Evolutionary conservation across 140 eudicot species (phyloP).

Genomic region (Oenanthe javanica): DNA sequence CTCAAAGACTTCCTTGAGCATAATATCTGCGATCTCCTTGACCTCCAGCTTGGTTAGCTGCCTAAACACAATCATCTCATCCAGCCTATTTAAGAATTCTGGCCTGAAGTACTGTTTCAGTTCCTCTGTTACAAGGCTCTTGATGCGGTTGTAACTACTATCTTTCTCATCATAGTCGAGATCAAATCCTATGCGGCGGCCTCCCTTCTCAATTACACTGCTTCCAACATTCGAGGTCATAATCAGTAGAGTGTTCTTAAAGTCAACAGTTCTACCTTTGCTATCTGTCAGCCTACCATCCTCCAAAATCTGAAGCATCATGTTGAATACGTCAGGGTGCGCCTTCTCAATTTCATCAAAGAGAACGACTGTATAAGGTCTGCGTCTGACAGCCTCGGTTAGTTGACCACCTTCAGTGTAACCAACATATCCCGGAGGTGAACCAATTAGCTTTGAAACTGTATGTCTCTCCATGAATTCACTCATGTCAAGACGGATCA

Average conservation of each 20-base stretch:
- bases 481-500: constrained; percentile 92
- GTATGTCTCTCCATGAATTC: constrained; percentile 99
- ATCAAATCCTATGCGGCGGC: constrained; percentile 70
- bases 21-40: constrained; percentile 89
- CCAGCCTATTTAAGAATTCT: constrained; percentile 82
- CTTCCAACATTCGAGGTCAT: constrained; percentile 96
- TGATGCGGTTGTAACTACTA: constrained; percentile 69
- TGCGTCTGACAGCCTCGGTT: constrained; percentile 89
- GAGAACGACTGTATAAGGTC: constrained; percentile 93
- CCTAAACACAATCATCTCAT: constrained; percentile 89
- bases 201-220: constrained; percentile 83
- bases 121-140: constrained; percentile 75
- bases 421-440: constrained; percentile 95
- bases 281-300: constrained; percentile 96
- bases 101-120: constrained; percentile 87
- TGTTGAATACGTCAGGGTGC: constrained; percentile 89
- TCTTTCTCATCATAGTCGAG: constrained; percentile 77
- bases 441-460: constrained; percentile 88
- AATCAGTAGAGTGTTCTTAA: constrained; percentile 84
- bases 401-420: constrained; percentile 96
- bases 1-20: constrained; percentile 88
- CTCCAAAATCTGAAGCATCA: constrained; percentile 98
- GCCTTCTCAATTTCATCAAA: constrained; percentile 95
- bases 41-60: constrained; percentile 86
- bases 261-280: constrained; percentile 93